These are phyloP conservation scores for Sclerotinia spermophila DNA, from an alignment of 2,329 filamentous ascomycete genomes.

Conservation along the genomic window DNA sequence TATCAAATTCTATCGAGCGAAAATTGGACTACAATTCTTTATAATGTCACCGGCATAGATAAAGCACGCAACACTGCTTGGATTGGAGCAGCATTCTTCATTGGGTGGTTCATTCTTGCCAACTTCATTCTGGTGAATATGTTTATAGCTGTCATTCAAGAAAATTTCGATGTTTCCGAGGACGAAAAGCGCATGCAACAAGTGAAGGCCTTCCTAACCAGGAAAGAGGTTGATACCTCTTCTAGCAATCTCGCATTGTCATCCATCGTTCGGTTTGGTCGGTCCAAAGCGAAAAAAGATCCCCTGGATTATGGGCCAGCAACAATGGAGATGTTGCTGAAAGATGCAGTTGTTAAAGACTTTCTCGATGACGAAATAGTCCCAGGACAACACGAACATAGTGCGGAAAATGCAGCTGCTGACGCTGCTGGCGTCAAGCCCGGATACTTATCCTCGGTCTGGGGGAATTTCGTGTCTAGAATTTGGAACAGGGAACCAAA, in stretches of 20 bases:
- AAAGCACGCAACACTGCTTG: slow-evolving; percentile 69
- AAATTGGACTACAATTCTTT: slow-evolving; percentile 88
- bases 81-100: slow-evolving; percentile 87
- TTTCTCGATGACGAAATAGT: slow-evolving; percentile 77
- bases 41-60: slow-evolving; percentile 71
- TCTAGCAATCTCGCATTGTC: slow-evolving; percentile 72
- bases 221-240: slow-evolving; percentile 75
- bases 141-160: slow-evolving; percentile 99
- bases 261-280: slow-evolving; percentile 62
- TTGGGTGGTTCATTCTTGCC: slow-evolving; percentile 91
- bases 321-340: slow-evolving; percentile 92
- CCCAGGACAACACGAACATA: slow-evolving; percentile 38
- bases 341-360: slow-evolving; percentile 90
- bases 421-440: slow-evolving; percentile 45
- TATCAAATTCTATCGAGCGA: slow-evolving; percentile 96
- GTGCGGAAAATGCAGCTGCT: slow-evolving; percentile 36
- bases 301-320: slow-evolving; percentile 89
- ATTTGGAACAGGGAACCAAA: slow-evolving; percentile 75
- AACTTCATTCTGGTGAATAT: slow-evolving; percentile 98
- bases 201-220: slow-evolving; percentile 88
- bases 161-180: slow-evolving; percentile 98
- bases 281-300: slow-evolving; percentile 63
- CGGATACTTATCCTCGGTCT: slow-evolving; percentile 57
- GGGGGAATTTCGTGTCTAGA: slow-evolving; percentile 55
- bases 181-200: slow-evolving; percentile 97